Percentiles rank a stretch among this genome's conserved stretches.
Conservation (phyloP, 2,329 filamentous ascomycete genomes). For the Aschersonia sp. region DNA sequence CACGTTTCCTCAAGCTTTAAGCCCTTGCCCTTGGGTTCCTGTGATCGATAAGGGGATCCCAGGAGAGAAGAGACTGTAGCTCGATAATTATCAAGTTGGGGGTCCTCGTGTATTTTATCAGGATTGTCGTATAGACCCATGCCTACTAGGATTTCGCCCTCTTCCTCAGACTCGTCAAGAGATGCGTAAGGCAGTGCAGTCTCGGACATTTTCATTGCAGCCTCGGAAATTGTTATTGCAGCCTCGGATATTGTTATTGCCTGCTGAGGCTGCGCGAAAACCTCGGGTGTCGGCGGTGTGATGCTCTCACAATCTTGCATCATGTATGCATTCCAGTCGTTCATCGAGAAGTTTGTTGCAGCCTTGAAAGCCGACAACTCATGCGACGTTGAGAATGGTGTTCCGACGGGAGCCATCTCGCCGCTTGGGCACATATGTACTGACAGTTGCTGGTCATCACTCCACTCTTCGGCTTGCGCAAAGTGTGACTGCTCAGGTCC, state of each 20-base stretch:
- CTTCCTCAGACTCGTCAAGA: constrained; percentile 38
- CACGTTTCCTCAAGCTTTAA: constrained; percentile 71
- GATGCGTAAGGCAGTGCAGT: constrained; percentile 29
- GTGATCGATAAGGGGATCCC: constrained; percentile 28
- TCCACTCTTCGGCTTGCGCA: constrained; percentile 23
- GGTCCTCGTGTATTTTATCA: constrained; percentile 36
- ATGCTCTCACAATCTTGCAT: constrained; percentile 30
- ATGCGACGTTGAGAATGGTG: constrained; percentile 16
- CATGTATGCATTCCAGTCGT: constrained; percentile 31
- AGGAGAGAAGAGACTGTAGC: constrained; percentile 40
- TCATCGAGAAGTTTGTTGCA: constrained; percentile 5
- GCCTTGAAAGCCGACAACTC: not conserved
- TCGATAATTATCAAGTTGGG: constrained; percentile 37
- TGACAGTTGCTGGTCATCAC: constrained; percentile 14
- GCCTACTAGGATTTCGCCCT: constrained; percentile 63
- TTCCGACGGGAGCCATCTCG: constrained; percentile 9
- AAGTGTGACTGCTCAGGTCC: constrained; percentile 23
- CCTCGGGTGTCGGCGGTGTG: constrained; percentile 45
- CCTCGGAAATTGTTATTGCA: constrained; percentile 19
- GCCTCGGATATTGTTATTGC: constrained; percentile 19
- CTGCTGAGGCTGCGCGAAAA: constrained; percentile 37
- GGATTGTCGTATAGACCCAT: constrained; percentile 71
- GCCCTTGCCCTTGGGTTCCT: constrained; percentile 49
- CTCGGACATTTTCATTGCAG: constrained; percentile 19
- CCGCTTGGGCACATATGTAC: constrained; percentile 13